Evolutionary conservation across 2,329 filamentous ascomycete genomes (phyloP).

Genomic region (Myriosclerotinia scirpicola): DNA sequence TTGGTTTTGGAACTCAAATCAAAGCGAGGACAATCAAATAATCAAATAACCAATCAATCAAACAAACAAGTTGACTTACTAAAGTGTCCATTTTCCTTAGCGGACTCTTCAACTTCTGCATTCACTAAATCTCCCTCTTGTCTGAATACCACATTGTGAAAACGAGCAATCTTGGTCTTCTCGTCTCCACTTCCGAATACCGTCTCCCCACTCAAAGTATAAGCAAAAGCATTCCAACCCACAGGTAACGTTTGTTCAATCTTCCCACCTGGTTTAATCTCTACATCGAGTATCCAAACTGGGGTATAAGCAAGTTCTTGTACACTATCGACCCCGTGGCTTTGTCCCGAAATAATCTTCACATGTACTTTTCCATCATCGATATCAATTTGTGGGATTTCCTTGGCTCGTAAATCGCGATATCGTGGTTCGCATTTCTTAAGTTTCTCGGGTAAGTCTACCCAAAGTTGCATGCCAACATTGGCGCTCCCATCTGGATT

Average conservation of each 20-base stretch:
- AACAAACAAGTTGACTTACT: slow-evolving; percentile 36
- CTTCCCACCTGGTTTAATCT: slow-evolving; percentile 74
- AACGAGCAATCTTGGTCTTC: slow-evolving; percentile 61
- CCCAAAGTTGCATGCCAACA: slow-evolving; percentile 92
- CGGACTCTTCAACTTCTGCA: slow-evolving; percentile 65
- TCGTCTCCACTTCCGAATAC: slow-evolving; percentile 57
- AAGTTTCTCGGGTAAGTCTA: slow-evolving; percentile 78
- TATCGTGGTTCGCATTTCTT: slow-evolving; percentile 92
- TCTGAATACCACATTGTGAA: slow-evolving; percentile 88
- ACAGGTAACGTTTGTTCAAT: slow-evolving; percentile 73
- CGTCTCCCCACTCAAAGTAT: slow-evolving; percentile 74
- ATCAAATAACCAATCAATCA: not conserved
- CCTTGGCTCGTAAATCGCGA: slow-evolving; percentile 73
- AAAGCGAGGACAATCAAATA: not conserved
- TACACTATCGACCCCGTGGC: slow-evolving; percentile 80
- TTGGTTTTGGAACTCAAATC: not conserved
- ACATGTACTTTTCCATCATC: slow-evolving; percentile 74
- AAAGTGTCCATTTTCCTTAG: slow-evolving; percentile 52
- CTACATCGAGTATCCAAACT: slow-evolving; percentile 91
- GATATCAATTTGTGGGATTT: slow-evolving; percentile 73
- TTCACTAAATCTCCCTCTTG: slow-evolving; percentile 74
- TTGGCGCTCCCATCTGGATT: slow-evolving; percentile 75
- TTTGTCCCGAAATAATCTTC: slow-evolving; percentile 88
- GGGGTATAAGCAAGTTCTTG: slow-evolving; percentile 94
- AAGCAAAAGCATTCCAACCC: slow-evolving; percentile 89